Evolutionary conservation across 176 grass and related monocot species (phyloP).

Genomic region (Phyllostachys edulis): DNA sequence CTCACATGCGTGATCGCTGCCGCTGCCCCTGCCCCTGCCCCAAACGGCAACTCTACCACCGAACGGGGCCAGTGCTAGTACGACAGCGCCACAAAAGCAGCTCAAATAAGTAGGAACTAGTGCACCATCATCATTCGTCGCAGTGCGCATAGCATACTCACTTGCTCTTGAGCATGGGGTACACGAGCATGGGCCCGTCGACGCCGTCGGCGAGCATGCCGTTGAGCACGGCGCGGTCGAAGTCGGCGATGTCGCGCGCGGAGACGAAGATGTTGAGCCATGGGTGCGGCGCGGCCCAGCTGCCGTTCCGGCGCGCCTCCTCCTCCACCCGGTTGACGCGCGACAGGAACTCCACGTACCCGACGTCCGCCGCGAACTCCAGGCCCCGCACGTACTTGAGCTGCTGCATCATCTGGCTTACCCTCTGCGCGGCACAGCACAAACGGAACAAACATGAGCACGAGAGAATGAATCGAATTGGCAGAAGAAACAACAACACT

Average conservation of each 20-base stretch:
- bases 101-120: neutral
- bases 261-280: slow-evolving; percentile 96
- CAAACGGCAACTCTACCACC: slow-evolving; percentile 35
- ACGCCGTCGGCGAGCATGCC: slow-evolving; percentile 67
- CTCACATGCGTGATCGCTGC: neutral
- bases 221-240: slow-evolving; percentile 63
- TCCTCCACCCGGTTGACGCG: slow-evolving; percentile 77
- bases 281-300: slow-evolving; percentile 82
- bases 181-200: slow-evolving; percentile 90
- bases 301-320: slow-evolving; percentile 77
- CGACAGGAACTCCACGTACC: slow-evolving; percentile 84
- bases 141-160: slow-evolving; percentile 27
- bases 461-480: neutral
- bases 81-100: neutral
- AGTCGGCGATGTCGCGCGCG: slow-evolving; percentile 53
- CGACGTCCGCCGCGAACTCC: slow-evolving; percentile 66
- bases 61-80: neutral
- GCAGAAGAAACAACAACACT: neutral
- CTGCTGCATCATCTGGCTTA: slow-evolving; percentile 41
- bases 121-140: neutral
- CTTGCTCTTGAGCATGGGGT: slow-evolving; percentile 83
- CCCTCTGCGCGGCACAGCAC: slow-evolving; percentile 23
- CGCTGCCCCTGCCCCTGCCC: neutral
- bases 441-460: neutral
- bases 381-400: slow-evolving; percentile 70